A percentile compares a stretch with the other conserved stretches of the same genome.
These are phyloP conservation scores for Noccaea bulbosa DNA, from an alignment of 345 rosid genomes.

Conservation along the genomic window DNA sequence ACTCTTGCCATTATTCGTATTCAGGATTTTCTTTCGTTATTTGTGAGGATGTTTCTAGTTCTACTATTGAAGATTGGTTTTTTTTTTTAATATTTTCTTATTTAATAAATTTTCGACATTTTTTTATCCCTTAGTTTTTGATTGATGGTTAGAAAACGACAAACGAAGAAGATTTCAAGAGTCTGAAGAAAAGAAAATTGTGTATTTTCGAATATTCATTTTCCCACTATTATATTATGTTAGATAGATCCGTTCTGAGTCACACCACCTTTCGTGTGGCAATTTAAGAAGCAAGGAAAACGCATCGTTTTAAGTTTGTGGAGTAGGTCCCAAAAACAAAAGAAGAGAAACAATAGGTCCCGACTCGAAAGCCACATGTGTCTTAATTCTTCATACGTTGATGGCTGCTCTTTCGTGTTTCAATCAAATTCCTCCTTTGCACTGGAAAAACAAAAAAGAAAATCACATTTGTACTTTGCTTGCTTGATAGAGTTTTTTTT, in stretches of 20 bases:
- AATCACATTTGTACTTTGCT: not conserved
- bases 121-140: too few species aligned
- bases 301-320: not conserved
- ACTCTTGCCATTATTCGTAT: constrained; percentile 1
- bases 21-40: not conserved
- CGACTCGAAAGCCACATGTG: constrained; percentile 4
- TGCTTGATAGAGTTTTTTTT: not conserved
- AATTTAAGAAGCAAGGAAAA: too few species aligned
- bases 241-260: too few species aligned
- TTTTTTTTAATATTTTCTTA: not conserved
- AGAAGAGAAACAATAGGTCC: not conserved
- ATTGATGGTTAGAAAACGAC: too few species aligned
- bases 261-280: too few species aligned
- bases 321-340: not conserved
- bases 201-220: too few species aligned
- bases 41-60: not conserved
- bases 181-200: too few species aligned
- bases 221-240: too few species aligned
- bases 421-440: not conserved
- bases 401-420: not conserved
- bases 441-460: not conserved
- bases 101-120: not conserved
- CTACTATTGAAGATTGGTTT: not conserved
- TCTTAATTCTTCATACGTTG: not conserved
- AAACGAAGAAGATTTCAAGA: too few species aligned